Conservation (phyloP, 1,284 basidiomycete genomes). For the Phylloporus gajari region DNA sequence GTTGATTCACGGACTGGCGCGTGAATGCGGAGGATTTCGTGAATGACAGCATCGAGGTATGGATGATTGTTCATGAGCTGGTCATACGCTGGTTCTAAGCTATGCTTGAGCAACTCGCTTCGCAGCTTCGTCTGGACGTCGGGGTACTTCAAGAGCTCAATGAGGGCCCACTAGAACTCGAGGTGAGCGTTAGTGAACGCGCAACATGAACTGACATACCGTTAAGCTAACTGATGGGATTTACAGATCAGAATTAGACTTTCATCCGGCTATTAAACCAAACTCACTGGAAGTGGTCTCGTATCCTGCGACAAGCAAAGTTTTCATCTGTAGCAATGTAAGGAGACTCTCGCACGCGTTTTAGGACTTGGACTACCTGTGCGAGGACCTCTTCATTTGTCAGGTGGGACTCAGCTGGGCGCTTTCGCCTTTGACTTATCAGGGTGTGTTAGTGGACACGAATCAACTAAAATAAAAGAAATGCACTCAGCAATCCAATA, state of each 20-base stretch:
- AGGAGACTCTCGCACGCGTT: background rate
- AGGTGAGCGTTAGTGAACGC: background rate
- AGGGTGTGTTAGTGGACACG: background rate
- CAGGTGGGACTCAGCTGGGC: slow-evolving; percentile 57
- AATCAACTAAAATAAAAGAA: background rate
- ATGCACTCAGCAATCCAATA: slow-evolving; percentile 46
- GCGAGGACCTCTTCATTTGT: slow-evolving; percentile 75
- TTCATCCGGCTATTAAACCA: background rate
- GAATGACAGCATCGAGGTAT: slow-evolving; percentile 48
- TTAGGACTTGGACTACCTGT: slow-evolving; percentile 47
- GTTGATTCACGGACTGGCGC: slow-evolving; percentile 16
- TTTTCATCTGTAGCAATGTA: slow-evolving; percentile 44
- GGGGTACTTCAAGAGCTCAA: slow-evolving; percentile 38
- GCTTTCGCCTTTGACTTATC: slow-evolving; percentile 50
- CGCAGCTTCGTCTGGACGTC: slow-evolving; percentile 53
- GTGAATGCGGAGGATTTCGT: slow-evolving; percentile 29
- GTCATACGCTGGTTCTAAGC: slow-evolving; percentile 40
- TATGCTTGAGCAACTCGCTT: slow-evolving; percentile 49
- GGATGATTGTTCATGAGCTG: slow-evolving; percentile 37
- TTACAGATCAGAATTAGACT: background rate
- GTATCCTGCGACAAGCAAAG: slow-evolving; percentile 53
- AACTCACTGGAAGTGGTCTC: slow-evolving; percentile 54
- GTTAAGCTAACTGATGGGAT: slow-evolving; percentile 38
- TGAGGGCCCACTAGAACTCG: slow-evolving; percentile 39
- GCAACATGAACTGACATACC: slow-evolving; percentile 16